phyloP scores from a whole-genome alignment of 2,329 filamentous ascomycete species.

The Plectosphaerella plurivora region DNA sequence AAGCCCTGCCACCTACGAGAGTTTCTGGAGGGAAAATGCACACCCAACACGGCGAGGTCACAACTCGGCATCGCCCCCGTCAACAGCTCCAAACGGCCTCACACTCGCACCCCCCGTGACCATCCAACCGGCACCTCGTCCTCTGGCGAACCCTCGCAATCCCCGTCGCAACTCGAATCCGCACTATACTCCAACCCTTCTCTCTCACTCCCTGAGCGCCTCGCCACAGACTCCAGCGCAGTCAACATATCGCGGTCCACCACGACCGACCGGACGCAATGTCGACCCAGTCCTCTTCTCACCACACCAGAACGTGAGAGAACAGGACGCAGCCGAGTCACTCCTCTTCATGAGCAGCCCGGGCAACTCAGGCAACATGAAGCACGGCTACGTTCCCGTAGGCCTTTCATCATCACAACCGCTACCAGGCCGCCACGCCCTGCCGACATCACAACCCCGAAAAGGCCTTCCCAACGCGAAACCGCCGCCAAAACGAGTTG shows the following conservation, averaged over 20 bases:
- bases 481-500: slow-evolving; percentile 40
- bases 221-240: slow-evolving; percentile 28
- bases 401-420: slow-evolving; percentile 21
- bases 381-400: slow-evolving; percentile 44
- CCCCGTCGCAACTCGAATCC: slow-evolving; percentile 47
- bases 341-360: slow-evolving; percentile 79
- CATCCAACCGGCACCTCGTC: slow-evolving; percentile 42
- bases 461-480: slow-evolving; percentile 48
- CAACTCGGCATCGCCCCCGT: slow-evolving; percentile 30
- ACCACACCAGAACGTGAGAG: slow-evolving; percentile 64
- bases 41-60: slow-evolving; percentile 1
- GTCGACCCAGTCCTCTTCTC: slow-evolving; percentile 57
- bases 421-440: slow-evolving; percentile 21
- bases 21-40: slow-evolving; percentile 34
- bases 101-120: slow-evolving; percentile 49
- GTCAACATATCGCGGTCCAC: slow-evolving; percentile 13
- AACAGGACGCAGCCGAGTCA: slow-evolving; percentile 78
- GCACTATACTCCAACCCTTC: slow-evolving; percentile 42
- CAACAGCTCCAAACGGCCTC: slow-evolving; percentile 26
- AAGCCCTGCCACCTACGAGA: slow-evolving; percentile 29
- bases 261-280: slow-evolving; percentile 8
- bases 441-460: slow-evolving; percentile 45
- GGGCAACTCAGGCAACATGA: slow-evolving; percentile 62
- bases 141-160: slow-evolving; percentile 25
- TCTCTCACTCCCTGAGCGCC: slow-evolving; percentile 43